These are phyloP conservation scores for Spirogloea muscicola DNA, from an alignment of 139 green algal species.

Conservation along the genomic window DNA sequence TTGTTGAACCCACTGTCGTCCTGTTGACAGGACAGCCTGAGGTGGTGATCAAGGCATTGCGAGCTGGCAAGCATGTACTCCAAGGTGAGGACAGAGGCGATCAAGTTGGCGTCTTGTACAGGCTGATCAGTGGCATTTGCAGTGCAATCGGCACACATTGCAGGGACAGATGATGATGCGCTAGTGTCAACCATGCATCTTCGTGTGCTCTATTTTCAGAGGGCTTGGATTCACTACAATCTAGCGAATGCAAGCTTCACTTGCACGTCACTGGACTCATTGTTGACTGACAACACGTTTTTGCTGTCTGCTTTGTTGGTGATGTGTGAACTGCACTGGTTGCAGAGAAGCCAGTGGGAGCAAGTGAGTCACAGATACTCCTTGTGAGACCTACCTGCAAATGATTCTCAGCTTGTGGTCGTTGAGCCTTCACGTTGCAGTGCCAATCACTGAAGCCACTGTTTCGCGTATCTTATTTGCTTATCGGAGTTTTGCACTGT, in stretches of 20 bases:
- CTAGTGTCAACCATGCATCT: no score
- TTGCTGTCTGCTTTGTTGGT: no score
- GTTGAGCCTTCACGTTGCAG: background rate
- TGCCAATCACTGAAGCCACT: background rate
- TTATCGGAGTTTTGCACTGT: background rate
- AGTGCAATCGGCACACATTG: background rate
- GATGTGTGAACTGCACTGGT: no score
- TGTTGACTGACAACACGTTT: no score
- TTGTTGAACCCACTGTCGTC: no score
- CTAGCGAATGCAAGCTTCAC: no score
- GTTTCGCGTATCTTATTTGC: background rate
- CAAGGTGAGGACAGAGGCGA: slow-evolving; percentile 16
- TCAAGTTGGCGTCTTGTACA: background rate
- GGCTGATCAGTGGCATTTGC: background rate
- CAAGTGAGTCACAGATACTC: background rate
- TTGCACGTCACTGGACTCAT: no score
- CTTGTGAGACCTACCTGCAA: no score
- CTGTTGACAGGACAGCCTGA: slow-evolving; percentile 1
- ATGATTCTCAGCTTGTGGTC: no score
- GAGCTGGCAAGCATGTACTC: slow-evolving; percentile 34
- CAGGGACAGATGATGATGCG: background rate
- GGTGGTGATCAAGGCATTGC: slow-evolving; percentile 16
- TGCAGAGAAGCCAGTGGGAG: slow-evolving; percentile 16
- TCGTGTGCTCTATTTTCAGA: no score
- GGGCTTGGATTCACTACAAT: no score